Conservation (phyloP, 257 asterid genomes). For the Cordia subcordata region DNA sequence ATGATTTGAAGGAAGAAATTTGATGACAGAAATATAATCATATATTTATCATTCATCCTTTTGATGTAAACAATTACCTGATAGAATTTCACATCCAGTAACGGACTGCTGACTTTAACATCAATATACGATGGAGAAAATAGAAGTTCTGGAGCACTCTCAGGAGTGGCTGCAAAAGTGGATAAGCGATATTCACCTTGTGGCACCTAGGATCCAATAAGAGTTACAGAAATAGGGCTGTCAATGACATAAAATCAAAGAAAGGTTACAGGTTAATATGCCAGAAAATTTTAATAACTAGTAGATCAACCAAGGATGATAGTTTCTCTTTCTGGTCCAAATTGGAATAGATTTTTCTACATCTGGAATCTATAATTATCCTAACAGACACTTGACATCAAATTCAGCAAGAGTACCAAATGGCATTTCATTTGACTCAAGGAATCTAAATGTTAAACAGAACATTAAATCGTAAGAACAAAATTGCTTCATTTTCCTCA, state of each 20-base stretch:
- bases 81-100: slow-evolving; percentile 55
- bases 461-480: too few relatives aligned
- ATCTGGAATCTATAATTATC: too few relatives aligned
- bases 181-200: slow-evolving; percentile 91
- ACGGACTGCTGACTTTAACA: slow-evolving; percentile 58
- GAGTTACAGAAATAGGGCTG: slow-evolving; percentile 17
- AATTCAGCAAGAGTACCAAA: neutral
- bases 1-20: neutral
- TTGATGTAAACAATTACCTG: slow-evolving; percentile 68
- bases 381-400: too few relatives aligned
- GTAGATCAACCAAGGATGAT: too few relatives aligned
- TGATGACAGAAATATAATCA: neutral
- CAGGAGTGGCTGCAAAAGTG: slow-evolving; percentile 77
- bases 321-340: too few relatives aligned
- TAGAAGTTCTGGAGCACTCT: slow-evolving; percentile 72
- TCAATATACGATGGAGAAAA: slow-evolving; percentile 76
- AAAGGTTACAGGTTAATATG: neutral
- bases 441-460: neutral
- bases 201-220: slow-evolving; percentile 60
- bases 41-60: too few relatives aligned
- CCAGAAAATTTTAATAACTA: neutral
- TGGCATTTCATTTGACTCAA: neutral
- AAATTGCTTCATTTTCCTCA: too few relatives aligned
- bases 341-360: too few relatives aligned
- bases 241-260: neutral